Base-by-base conservation (phyloP, 148 eudicot species). In the Rhododendron mucronatum region DNA sequence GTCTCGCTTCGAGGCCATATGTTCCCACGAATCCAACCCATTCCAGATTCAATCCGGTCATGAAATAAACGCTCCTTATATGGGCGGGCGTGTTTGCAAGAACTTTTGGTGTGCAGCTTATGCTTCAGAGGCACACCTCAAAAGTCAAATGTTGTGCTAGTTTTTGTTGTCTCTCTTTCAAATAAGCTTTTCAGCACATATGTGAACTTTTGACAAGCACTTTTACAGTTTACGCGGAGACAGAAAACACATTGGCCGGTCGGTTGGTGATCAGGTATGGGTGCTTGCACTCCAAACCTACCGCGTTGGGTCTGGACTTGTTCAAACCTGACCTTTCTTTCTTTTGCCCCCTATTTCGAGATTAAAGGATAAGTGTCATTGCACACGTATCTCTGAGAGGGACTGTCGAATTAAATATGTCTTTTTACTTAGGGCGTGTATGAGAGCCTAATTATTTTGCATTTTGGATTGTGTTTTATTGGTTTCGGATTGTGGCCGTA, bases 281-380 rank as follows among this genome's bases (percentile, higher is more conserved):
- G 84, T 50, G 11, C 10, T 50, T 82, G 48, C 50, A 82, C 48
- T 6, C 61, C 61, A 80, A 20, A 82, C 33, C 28, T 1, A 82
- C 73, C 48, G 1, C 6, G 16, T 82, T 63, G 21, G 11, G 37
- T 6, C 11, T 26, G 80, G 83, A 81, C 83, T 53, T 16, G 16
- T 33, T 81, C 83, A 81, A 81, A 47, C 12, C 7, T 57, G 63
- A 39, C 63, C 83, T 0, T 77, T 18, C 11, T 11, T 57, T 39
- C n/a, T 11, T 57, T 81, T 55, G 83, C 69, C 83, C 83, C 69
- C 9, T 35, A 20, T 81, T 57, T 37, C 59, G 69, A 81, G 37
- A 55, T 57, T 39, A 33, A 53, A 9, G 67, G 83, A 33, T 3
- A 37, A 37, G 39, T 15, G 82, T 26, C 59, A 23, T 41, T 23